Conservation (phyloP, 768 basidiomycete species). For the Hygrocybe punicea region DNA sequence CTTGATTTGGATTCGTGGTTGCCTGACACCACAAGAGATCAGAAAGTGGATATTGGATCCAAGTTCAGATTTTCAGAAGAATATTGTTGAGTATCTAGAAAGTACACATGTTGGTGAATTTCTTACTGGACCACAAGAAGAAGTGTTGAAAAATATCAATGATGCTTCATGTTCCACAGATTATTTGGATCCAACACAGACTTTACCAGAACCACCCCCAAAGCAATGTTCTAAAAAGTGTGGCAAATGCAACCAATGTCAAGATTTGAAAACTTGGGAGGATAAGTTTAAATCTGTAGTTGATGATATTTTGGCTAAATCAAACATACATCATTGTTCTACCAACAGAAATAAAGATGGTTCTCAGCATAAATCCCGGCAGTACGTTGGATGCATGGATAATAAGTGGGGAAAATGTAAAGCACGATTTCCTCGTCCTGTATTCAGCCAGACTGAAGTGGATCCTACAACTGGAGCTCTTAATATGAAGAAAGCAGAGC, state of each 20-base stretch:
- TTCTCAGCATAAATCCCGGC: conserved; percentile 22
- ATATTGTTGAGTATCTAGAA: conserved; percentile 31
- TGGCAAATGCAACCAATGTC: conserved; percentile 29
- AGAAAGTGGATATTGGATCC: conserved; percentile 20
- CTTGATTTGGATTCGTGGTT: conserved; percentile 35
- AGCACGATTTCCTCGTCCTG: conserved; percentile 31
- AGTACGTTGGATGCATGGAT: conserved; percentile 21
- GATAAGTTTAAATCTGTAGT: conserved; percentile 10
- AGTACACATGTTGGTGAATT: conserved; percentile 31
- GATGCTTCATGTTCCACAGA: background rate
- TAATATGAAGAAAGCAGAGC: conserved; percentile 29
- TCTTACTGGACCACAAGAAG: conserved; percentile 17
- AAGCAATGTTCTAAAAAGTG: conserved; percentile 22
- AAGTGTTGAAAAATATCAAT: conserved; percentile 10
- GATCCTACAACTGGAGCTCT: conserved; percentile 26
- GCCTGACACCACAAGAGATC: conserved; percentile 33
- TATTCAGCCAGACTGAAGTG: conserved; percentile 18
- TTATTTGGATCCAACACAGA: conserved; percentile 22
- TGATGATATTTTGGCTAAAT: conserved; percentile 15
- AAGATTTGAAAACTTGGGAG: conserved; percentile 11
- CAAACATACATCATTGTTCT: conserved; percentile 20
- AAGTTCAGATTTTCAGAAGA: conserved; percentile 22
- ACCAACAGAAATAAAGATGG: conserved; percentile 21
- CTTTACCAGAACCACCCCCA: conserved; percentile 24
- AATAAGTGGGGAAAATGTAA: conserved; percentile 29